Base-by-base conservation (phyloP, 148 eudicot genomes). In the Amaranthus palmeri region DNA sequence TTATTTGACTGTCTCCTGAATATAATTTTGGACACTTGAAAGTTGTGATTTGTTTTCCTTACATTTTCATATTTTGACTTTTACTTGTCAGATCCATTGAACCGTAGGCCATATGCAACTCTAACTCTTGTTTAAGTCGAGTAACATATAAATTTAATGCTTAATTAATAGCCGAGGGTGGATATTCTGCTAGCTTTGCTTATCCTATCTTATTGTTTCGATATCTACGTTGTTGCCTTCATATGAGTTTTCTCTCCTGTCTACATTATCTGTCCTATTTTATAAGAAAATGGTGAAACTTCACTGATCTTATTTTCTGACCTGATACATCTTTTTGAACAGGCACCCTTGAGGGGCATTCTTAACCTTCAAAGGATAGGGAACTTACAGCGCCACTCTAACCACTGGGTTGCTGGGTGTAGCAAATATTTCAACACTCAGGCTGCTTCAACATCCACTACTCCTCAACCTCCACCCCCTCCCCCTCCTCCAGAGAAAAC, bases 401-500 rank as follows among this genome's bases (percentile, higher is more conserved):
- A 78, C 69, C 78, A 61, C 42, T 73, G 61, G 76, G 85, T 76
- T 12, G 75, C 75, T 66, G 85, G 85, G 49, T 74, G 76, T 74
- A 67, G 68, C 70, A 86, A 89, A 83, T 81, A 85, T 51, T 84
- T 93, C 74, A 93, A 84, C 86, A 90, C 96, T 55, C 96, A 93
- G 78, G 83, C 92, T 72, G 89, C 96, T 68, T 82, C 96, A 43
- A 85, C 89, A 46, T 84, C 92, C 52, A 82, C 8, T 74, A 87
- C 85, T 44, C 89, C 98, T 55, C 98, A 90, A 71, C 82, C 98
- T 41, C 86, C 96, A 15, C 92, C 96, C 12, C 96, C 96, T 53
- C 98, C 96, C 3, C 97, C 97, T 75, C 98, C 95, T 64, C 96
- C 96, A 36, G 98, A 93, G 88, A 93, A 87, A 77, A 93, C 96